A percentile compares a stretch with the other conserved stretches of the same genome.
Evolutionary conservation across 306 rosid genomes (phyloP).

Genomic region (Mimosa pudica): DNA sequence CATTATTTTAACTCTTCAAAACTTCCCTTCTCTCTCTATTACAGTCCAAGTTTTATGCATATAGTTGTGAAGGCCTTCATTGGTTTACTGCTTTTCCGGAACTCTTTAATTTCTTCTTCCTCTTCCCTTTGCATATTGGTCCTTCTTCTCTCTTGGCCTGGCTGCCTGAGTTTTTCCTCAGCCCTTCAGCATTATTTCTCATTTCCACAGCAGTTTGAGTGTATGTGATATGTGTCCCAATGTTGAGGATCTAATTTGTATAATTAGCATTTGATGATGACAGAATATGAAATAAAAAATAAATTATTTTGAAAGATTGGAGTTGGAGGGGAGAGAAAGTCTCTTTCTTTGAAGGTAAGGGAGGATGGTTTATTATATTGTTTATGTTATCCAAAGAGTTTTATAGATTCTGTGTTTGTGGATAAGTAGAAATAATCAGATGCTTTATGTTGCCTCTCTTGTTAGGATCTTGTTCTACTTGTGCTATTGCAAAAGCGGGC

Average conservation of each 20-base stretch:
- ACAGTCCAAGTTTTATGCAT: conserved; percentile 21
- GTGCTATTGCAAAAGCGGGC: conserved; percentile 51
- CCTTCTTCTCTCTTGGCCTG: background rate
- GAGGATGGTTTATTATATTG: conserved; percentile 26
- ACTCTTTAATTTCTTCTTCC: conserved; percentile 14
- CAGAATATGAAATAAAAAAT: conserved; percentile 9
- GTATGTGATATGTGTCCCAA: background rate
- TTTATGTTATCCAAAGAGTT: conserved; percentile 34
- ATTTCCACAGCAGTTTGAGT: conserved; percentile 14
- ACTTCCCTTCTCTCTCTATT: conserved; percentile 38
- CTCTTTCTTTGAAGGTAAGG: conserved; percentile 48
- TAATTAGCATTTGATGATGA: conserved; percentile 35
- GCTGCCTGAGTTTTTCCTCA: background rate
- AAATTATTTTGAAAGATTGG: background rate
- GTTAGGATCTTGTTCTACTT: conserved; percentile 54
- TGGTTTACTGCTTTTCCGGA: conserved; percentile 46
- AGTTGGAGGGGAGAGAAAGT: conserved; percentile 38
- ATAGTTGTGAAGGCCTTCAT: conserved; percentile 28
- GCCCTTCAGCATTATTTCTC: background rate
- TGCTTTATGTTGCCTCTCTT: conserved; percentile 81
- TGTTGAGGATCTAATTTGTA: conserved; percentile 9
- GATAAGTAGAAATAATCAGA: conserved; percentile 48
- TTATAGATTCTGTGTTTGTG: conserved; percentile 18
- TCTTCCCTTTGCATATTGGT: background rate
- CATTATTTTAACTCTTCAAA: conserved; percentile 3